Conservation (phyloP, 2,329 filamentous ascomycete species). For the Arthrinium phaeospermum region DNA sequence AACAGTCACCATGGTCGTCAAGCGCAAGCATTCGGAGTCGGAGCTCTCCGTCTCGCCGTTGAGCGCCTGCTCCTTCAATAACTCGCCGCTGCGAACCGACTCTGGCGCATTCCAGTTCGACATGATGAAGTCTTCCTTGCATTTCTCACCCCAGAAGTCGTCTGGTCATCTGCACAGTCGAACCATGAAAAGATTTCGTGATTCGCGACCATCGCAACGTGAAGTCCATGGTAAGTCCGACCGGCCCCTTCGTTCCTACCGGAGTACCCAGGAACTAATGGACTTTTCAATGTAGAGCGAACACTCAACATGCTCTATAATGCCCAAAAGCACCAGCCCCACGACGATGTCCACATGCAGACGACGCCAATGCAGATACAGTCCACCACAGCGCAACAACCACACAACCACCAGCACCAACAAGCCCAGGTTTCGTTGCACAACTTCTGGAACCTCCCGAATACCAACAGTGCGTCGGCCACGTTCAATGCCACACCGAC, state of each 20-base stretch:
- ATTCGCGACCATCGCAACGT: slow-evolving; percentile 62
- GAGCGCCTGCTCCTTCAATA: slow-evolving; percentile 42
- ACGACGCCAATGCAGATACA: background rate
- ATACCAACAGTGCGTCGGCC: slow-evolving; percentile 36
- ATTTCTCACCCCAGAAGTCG: slow-evolving; percentile 28
- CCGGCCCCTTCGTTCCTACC: background rate
- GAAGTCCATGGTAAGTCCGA: slow-evolving; percentile 57
- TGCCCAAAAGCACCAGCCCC: slow-evolving; percentile 50
- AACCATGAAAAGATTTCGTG: slow-evolving; percentile 66
- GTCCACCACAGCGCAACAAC: slow-evolving; percentile 23
- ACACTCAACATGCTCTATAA: slow-evolving; percentile 64
- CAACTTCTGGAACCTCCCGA: slow-evolving; percentile 64
- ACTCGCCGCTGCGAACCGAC: slow-evolving; percentile 43
- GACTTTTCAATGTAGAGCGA: slow-evolving; percentile 48
- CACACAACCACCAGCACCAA: slow-evolving; percentile 24
- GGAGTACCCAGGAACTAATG: slow-evolving; percentile 9
- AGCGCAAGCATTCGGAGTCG: slow-evolving; percentile 68
- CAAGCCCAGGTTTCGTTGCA: slow-evolving; percentile 59
- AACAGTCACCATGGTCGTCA: slow-evolving; percentile 46
- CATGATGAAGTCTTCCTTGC: slow-evolving; percentile 30
- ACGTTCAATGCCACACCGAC: slow-evolving; percentile 29
- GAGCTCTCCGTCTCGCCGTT: slow-evolving; percentile 58
- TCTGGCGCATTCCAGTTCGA: background rate
- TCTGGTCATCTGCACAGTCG: slow-evolving; percentile 58
- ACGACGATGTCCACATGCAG: background rate